These are phyloP conservation scores for Pelargonium australe DNA, from an alignment of 441 rosid species.

Conservation along the genomic window DNA sequence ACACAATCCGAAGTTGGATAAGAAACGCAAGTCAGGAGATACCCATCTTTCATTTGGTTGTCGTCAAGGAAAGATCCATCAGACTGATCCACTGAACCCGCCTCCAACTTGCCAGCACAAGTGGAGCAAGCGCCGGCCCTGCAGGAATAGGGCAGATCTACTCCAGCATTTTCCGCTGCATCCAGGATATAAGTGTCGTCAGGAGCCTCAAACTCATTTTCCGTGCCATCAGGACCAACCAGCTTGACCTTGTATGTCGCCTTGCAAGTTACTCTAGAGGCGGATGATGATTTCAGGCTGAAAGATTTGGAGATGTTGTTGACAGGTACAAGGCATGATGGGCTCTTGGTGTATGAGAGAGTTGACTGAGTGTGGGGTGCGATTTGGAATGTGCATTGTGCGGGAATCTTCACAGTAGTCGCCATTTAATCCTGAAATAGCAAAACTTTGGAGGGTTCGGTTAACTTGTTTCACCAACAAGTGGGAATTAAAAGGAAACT, in stretches of 20 bases:
- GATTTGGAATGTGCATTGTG: too few species aligned
- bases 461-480: too few species aligned
- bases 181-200: conserved; percentile 64
- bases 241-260: conserved; percentile 72
- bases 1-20: too few species aligned
- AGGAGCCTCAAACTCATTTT: conserved; percentile 49
- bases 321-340: conserved; percentile 39
- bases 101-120: conserved; percentile 55
- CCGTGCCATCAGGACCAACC: conserved; percentile 56
- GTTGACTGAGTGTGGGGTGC: too few species aligned
- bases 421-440: too few species aligned
- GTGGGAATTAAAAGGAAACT: too few species aligned
- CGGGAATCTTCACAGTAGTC: too few species aligned
- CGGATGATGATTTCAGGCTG: conserved; percentile 46
- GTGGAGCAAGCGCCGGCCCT: conserved; percentile 88
- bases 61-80: background rate
- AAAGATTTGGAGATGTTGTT: conserved; percentile 47
- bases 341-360: conserved; percentile 5
- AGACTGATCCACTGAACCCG: conserved; percentile 40
- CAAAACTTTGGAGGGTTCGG: too few species aligned
- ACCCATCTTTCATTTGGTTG: too few species aligned
- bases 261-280: conserved; percentile 30
- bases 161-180: conserved; percentile 66
- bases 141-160: conserved; percentile 83
- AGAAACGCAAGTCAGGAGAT: too few species aligned